A percentile compares a stretch with the other conserved stretches of the same genome.
Evolutionary conservation across 345 rosid genomes (phyloP).

Genomic region (Eutrema heterophyllum): DNA sequence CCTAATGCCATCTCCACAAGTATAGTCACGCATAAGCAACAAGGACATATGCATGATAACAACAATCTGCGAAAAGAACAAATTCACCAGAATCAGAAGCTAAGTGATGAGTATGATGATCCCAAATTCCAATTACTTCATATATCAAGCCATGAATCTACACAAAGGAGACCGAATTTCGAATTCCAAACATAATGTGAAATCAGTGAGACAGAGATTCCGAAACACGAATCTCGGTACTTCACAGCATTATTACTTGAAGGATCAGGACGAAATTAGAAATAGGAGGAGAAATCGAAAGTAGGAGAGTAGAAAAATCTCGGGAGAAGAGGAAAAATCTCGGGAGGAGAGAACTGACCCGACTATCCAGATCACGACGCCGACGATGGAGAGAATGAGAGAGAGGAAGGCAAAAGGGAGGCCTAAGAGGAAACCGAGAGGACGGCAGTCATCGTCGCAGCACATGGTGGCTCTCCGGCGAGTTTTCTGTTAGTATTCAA

Average conservation of each 20-base stretch:
- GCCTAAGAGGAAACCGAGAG: conserved; percentile 80
- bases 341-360: conserved; percentile 43
- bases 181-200: not conserved
- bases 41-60: conserved; percentile 72
- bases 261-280: not conserved
- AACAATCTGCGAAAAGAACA: conserved; percentile 42
- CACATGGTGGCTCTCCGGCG: conserved; percentile 42
- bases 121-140: not conserved
- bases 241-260: not conserved
- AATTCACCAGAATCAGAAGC: not conserved
- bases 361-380: conserved; percentile 69
- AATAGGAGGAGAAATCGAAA: not conserved
- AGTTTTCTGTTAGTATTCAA: not conserved
- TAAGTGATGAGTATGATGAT: not conserved
- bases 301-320: not conserved
- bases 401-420: conserved; percentile 85
- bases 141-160: not conserved
- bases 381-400: conserved; percentile 67
- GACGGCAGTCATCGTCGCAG: conserved; percentile 71
- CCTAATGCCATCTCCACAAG: conserved; percentile 68
- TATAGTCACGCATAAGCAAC: conserved; percentile 74
- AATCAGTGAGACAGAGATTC: not conserved
- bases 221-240: not conserved
- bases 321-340: not conserved
- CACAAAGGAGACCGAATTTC: not conserved